Conservation (phyloP, 2,329 filamentous ascomycete genomes). For the Knufia petricola region DNA sequence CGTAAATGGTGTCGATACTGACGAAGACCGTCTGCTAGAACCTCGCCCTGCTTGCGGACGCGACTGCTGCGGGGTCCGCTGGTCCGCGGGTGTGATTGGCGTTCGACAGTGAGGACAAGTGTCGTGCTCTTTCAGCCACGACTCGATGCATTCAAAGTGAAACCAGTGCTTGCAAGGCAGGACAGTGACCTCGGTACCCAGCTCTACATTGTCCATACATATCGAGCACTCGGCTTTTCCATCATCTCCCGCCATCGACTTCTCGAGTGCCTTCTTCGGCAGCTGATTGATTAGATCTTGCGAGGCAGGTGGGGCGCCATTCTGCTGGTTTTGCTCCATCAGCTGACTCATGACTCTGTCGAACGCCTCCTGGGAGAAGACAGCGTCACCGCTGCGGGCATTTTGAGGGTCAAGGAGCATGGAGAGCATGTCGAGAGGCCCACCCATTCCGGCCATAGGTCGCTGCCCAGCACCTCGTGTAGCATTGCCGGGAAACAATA, state of each 20-base stretch:
- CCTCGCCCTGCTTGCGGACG: constrained; percentile 9
- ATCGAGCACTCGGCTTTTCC: constrained; percentile 77
- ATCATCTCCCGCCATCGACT: constrained; percentile 59
- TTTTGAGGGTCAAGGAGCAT: constrained; percentile 31
- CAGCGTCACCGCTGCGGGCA: constrained; percentile 60
- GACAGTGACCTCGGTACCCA: constrained; percentile 63
- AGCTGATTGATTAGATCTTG: constrained; percentile 63
- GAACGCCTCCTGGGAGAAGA: constrained; percentile 82
- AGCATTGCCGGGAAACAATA: constrained; percentile 15
- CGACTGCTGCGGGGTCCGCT: constrained; percentile 3
- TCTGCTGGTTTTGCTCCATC: constrained; percentile 67
- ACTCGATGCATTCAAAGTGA: constrained; percentile 67
- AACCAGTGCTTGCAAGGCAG: constrained; percentile 93
- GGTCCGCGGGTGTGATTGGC: constrained; percentile 26
- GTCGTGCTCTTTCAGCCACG: constrained; percentile 84
- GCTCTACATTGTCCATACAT: constrained; percentile 75
- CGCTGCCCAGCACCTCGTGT: constrained; percentile 2
- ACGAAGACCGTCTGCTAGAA: constrained; percentile 13
- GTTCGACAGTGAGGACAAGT: constrained; percentile 61
- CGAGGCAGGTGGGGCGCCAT: constrained; percentile 71
- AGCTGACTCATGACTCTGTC: constrained; percentile 80
- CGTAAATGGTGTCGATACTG: constrained; percentile 14
- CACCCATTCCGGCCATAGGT: constrained; percentile 18
- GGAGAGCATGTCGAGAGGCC: constrained; percentile 39
- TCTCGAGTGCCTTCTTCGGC: constrained; percentile 59